A percentile compares a stretch with the other conserved stretches of the same genome.
Evolutionary conservation across 2,329 filamentous ascomycete species (phyloP).

Genomic region (Knufia fluminis): DNA sequence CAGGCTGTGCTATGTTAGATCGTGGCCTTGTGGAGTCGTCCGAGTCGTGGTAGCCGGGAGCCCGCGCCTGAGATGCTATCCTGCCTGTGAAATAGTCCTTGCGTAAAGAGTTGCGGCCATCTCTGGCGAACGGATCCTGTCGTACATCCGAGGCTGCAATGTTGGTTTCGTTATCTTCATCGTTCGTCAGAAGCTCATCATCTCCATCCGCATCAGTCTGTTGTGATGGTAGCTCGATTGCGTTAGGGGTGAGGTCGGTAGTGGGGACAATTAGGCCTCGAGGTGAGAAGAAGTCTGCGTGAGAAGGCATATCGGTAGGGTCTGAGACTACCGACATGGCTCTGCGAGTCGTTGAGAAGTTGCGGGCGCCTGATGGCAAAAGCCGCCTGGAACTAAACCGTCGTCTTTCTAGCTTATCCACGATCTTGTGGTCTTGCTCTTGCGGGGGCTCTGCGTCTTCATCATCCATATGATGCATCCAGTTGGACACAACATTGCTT

Average conservation of each 20-base stretch:
- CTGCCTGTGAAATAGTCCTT: conserved; percentile 49
- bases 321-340: conserved; percentile 49
- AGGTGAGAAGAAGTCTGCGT: conserved; percentile 26
- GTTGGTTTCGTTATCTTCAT: conserved; percentile 37
- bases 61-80: conserved; percentile 10
- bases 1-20: background rate
- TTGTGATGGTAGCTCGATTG: conserved; percentile 28
- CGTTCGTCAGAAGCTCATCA: conserved; percentile 76
- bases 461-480: conserved; percentile 66
- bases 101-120: conserved; percentile 10
- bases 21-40: background rate
- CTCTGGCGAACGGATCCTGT: background rate
- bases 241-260: conserved; percentile 39
- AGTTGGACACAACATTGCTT: conserved; percentile 72
- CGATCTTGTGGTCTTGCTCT: conserved; percentile 50
- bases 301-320: conserved; percentile 40
- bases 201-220: conserved; percentile 81
- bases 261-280: conserved; percentile 30
- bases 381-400: conserved; percentile 34
- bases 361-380: conserved; percentile 34
- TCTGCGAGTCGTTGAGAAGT: conserved; percentile 37
- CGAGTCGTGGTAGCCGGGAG: background rate
- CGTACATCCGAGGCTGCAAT: conserved; percentile 4
- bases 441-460: conserved; percentile 48
- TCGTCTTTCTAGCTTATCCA: conserved; percentile 48